Evolutionary conservation across 768 basidiomycete genomes (phyloP).

Genomic region (Boletus rubroflammeus): DNA sequence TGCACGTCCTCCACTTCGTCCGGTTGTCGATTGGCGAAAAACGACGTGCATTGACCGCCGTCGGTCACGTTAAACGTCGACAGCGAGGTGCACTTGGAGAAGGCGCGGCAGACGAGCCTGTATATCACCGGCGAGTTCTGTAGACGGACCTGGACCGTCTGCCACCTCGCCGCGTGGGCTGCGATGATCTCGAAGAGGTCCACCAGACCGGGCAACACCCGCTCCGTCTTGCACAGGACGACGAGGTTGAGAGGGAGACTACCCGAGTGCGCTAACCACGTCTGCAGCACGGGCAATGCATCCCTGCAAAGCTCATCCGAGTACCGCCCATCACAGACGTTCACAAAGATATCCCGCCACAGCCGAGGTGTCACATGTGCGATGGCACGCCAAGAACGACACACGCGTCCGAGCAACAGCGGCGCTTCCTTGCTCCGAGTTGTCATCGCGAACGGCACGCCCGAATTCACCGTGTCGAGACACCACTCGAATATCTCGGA

Average conservation of each 20-base stretch:
- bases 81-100: slow-evolving; percentile 15
- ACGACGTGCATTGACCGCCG: slow-evolving; percentile 11
- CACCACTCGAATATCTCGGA: slow-evolving; percentile 27
- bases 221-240: slow-evolving; percentile 19
- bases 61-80: slow-evolving; percentile 20
- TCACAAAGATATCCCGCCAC: slow-evolving; percentile 23
- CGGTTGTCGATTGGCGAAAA: neutral
- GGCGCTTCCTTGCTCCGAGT: slow-evolving; percentile 16
- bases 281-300: slow-evolving; percentile 16
- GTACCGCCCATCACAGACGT: slow-evolving; percentile 21
- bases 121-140: slow-evolving; percentile 19
- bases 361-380: slow-evolving; percentile 25
- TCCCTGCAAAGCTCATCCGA: slow-evolving; percentile 18
- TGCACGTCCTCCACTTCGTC: slow-evolving; percentile 1
- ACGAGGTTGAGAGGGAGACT: slow-evolving; percentile 18
- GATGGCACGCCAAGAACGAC: slow-evolving; percentile 27
- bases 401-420: slow-evolving; percentile 30
- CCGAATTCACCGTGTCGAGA: neutral
- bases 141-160: slow-evolving; percentile 19
- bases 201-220: slow-evolving; percentile 19
- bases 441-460: neutral
- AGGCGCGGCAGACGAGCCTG: slow-evolving; percentile 5
- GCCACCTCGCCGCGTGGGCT: slow-evolving; percentile 16
- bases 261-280: slow-evolving; percentile 23
- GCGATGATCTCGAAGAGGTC: slow-evolving; percentile 18